These are phyloP conservation scores for Penstemon eatonii DNA, from an alignment of 257 asterid species.

Conservation along the genomic window DNA sequence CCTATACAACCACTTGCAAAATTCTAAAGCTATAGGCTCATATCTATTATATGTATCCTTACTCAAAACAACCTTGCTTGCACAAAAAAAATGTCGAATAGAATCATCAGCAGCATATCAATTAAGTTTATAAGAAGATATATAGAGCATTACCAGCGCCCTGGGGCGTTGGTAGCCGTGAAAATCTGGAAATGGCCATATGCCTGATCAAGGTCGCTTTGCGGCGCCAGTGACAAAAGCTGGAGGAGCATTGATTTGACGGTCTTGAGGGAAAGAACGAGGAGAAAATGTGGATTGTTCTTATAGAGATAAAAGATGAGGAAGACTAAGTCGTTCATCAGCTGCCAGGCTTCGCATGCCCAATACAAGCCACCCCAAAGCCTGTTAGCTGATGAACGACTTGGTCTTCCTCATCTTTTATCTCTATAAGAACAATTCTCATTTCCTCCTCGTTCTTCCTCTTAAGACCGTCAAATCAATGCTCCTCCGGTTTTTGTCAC, in stretches of 20 bases:
- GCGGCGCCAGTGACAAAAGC: slow-evolving; percentile 41
- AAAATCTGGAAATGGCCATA: slow-evolving; percentile 60
- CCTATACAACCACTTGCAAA: slow-evolving; percentile 57
- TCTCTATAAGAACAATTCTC: too few species aligned
- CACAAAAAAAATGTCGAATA: slow-evolving; percentile 50
- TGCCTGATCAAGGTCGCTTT: slow-evolving; percentile 33
- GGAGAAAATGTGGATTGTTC: not conserved
- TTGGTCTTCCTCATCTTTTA: too few species aligned
- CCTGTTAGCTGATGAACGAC: too few species aligned
- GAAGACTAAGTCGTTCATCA: too few species aligned
- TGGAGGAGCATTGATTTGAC: slow-evolving; percentile 46
- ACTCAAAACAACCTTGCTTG: slow-evolving; percentile 41
- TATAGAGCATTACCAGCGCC: slow-evolving; percentile 75
- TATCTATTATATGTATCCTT: slow-evolving; percentile 35
- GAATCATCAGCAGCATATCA: slow-evolving; percentile 57
- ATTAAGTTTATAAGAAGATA: slow-evolving; percentile 47
- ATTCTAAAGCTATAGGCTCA: slow-evolving; percentile 58
- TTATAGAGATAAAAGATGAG: too few species aligned
- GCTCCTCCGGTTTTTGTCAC: too few species aligned
- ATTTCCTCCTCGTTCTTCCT: too few species aligned
- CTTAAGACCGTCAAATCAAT: too few species aligned
- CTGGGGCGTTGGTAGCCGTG: slow-evolving; percentile 56
- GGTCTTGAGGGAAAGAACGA: slow-evolving; percentile 20
- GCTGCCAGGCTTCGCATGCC: too few species aligned
- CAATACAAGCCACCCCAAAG: too few species aligned